Conservation (phyloP, 768 basidiomycete species). For the Bullera alba region DNA sequence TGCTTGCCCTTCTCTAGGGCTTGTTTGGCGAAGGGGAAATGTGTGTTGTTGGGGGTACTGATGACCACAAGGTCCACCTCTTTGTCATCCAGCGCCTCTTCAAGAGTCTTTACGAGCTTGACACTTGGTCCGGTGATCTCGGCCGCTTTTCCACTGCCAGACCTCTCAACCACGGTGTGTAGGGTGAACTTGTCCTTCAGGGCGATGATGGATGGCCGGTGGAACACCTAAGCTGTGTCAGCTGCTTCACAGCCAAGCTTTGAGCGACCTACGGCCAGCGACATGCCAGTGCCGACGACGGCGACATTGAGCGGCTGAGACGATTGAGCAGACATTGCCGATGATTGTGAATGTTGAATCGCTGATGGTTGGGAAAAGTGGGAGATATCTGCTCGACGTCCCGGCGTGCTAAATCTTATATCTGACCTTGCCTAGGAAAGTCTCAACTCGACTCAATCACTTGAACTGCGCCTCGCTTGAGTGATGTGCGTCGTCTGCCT, state of each 20-base stretch:
- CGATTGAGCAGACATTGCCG: no score
- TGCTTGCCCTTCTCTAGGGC: conserved; percentile 29
- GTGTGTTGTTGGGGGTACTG: conserved; percentile 44
- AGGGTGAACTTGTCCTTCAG: conserved; percentile 25
- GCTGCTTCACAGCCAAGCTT: no score
- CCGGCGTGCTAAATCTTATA: no score
- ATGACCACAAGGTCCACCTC: conserved; percentile 41
- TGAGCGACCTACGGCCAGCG: no score
- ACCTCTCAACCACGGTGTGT: conserved; percentile 46
- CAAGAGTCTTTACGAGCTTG: conserved; percentile 24
- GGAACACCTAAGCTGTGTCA: no score
- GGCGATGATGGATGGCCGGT: conserved; percentile 66
- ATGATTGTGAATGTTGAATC: no score
- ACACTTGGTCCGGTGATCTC: conserved; percentile 7
- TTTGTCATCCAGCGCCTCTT: conserved; percentile 22
- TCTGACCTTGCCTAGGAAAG: no score
- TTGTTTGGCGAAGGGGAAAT: conserved; percentile 25
- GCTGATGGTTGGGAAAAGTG: no score
- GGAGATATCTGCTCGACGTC: no score
- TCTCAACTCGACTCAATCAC: no score
- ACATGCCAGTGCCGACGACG: conserved; percentile 68
- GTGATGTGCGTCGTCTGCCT: no score
- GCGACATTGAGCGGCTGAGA: conserved; percentile 60
- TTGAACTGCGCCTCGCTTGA: no score
- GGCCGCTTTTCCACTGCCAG: conserved; percentile 51